phyloP scores from a whole-genome alignment of 768 basidiomycete genomes.

The Coprinopsis cinerea region DNA sequence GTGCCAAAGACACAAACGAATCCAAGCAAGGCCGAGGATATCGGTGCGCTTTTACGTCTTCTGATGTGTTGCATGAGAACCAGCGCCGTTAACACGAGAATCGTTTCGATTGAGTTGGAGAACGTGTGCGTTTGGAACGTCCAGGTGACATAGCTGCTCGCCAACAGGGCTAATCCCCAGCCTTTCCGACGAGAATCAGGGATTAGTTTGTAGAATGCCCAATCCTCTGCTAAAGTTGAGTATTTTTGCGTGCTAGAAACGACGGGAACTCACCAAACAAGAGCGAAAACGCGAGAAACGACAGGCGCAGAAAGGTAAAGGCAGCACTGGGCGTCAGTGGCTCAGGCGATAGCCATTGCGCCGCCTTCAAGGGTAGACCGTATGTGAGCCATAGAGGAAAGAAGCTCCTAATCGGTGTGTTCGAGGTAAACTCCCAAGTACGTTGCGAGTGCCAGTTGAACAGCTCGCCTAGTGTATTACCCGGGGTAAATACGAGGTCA shows the following conservation, averaged over 20 bases:
- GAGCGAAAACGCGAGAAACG: not conserved
- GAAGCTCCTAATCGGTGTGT: not conserved
- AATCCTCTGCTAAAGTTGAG: not conserved
- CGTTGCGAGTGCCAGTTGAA: slow-evolving; percentile 1
- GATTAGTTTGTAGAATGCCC: slow-evolving; percentile 1
- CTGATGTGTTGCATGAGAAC: not conserved
- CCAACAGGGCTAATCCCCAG: not conserved
- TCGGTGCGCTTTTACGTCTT: not conserved
- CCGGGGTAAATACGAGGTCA: not conserved
- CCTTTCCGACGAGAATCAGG: not conserved
- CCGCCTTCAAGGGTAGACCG: slow-evolving; percentile 3
- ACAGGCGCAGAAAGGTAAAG: not conserved
- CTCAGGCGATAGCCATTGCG: not conserved
- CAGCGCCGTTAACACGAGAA: not conserved
- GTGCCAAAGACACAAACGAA: slow-evolving; percentile 2
- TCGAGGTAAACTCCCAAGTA: slow-evolving; percentile 1
- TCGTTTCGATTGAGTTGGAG: slow-evolving; percentile 3
- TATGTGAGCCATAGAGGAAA: not conserved
- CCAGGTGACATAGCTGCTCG: slow-evolving; percentile 3
- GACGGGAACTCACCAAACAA: not conserved
- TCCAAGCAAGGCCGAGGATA: not conserved
- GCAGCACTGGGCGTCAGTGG: not conserved
- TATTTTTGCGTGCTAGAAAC: not conserved
- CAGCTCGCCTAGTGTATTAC: not conserved
- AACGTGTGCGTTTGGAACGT: slow-evolving; percentile 5